Percentiles rank a stretch among this genome's conserved stretches.
phyloP scores from a whole-genome alignment of 805 yeast genomes.

The Tetrapisispora iriomotensis region DNA sequence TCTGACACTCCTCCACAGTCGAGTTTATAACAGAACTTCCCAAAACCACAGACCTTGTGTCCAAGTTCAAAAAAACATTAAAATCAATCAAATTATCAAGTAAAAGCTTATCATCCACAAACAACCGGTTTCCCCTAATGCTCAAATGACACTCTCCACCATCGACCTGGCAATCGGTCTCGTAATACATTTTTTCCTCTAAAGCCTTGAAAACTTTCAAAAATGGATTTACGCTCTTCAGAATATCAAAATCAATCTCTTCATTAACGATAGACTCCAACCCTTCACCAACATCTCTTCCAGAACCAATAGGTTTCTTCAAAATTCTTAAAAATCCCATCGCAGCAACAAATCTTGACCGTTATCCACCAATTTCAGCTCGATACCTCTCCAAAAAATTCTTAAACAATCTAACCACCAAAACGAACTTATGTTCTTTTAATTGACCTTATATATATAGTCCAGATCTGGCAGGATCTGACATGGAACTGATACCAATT shows the following conservation, averaged over 20 bases:
- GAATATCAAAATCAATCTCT: neutral
- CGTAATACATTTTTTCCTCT: neutral
- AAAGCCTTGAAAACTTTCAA: neutral
- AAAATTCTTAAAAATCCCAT: slow-evolving; percentile 1
- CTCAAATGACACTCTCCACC: neutral
- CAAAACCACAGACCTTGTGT: neutral
- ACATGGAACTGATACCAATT: too few species aligned
- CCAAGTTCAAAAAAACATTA: neutral
- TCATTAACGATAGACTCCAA: neutral
- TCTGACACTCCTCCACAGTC: neutral
- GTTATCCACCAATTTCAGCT: too few species aligned
- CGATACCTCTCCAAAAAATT: too few species aligned
- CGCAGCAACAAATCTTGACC: too few species aligned
- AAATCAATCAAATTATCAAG: neutral
- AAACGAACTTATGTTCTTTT: too few species aligned
- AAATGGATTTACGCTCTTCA: neutral
- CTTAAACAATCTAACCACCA: too few species aligned
- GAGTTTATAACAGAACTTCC: neutral
- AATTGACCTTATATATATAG: too few species aligned
- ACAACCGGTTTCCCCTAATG: neutral
- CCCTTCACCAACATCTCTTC: neutral
- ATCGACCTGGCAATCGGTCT: neutral
- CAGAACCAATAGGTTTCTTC: neutral
- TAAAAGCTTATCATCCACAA: neutral
- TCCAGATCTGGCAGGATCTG: too few species aligned